Conservation (phyloP, 106 monocot species). For the Dioscorea zingiberensis region DNA sequence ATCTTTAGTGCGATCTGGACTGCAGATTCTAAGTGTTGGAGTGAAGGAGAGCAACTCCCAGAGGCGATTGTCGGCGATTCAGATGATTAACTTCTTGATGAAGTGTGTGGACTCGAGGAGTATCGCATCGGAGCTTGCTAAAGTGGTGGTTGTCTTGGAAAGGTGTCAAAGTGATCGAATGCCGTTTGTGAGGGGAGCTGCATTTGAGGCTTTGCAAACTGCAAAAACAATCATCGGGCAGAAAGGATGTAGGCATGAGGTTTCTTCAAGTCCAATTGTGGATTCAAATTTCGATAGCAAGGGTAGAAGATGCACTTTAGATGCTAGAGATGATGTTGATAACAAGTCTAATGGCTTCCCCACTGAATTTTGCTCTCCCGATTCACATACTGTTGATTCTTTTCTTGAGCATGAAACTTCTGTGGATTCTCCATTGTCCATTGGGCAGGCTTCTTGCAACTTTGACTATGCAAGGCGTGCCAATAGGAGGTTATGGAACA, state of each 20-base stretch:
- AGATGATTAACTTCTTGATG: conserved; percentile 93
- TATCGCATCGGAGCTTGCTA: conserved; percentile 47
- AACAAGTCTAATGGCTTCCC: conserved; percentile 1
- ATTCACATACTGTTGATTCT: conserved; percentile 71
- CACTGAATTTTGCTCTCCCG: conserved; percentile 52
- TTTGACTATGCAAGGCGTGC: conserved; percentile 30
- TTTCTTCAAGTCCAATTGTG: conserved; percentile 28
- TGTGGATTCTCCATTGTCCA: conserved; percentile 47
- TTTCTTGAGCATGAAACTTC: conserved; percentile 31
- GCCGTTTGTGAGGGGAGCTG: conserved; percentile 81
- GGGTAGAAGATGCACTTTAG: conserved; percentile 14
- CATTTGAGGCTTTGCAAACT: conserved; percentile 78
- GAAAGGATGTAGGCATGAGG: conserved; percentile 43
- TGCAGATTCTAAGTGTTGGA: conserved; percentile 25
- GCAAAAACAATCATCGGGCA: conserved; percentile 42
- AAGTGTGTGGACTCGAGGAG: conserved; percentile 85
- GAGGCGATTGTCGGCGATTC: conserved; percentile 77
- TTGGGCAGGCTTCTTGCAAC: conserved; percentile 28
- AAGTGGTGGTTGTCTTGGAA: conserved; percentile 68
- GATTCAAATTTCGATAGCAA: conserved; percentile 25
- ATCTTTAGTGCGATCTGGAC: conserved; percentile 68
- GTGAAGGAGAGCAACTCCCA: conserved; percentile 60
- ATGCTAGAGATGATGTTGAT: background rate
- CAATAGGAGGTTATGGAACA: conserved; percentile 59
- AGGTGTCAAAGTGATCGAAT: conserved; percentile 60